Conservation (phyloP, 2,329 filamentous ascomycete genomes). For the Colletotrichum costaricense region DNA sequence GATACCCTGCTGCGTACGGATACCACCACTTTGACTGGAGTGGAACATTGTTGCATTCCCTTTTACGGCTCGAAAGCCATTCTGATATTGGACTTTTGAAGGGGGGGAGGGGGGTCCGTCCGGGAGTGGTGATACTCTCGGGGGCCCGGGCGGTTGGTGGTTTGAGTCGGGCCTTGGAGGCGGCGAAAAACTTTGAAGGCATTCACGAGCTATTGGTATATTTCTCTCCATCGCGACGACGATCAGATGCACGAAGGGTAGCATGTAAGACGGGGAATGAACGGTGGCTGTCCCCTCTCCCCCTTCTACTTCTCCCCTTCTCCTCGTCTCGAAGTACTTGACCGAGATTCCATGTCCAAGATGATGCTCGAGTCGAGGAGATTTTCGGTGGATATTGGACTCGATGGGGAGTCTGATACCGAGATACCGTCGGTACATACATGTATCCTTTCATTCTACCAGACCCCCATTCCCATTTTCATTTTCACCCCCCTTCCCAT, state of each 20-base stretch:
- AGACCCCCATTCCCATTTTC: not conserved
- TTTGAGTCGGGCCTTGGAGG: not conserved
- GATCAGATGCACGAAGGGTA: constrained; percentile 21
- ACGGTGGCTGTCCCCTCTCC: not conserved
- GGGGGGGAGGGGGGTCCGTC: not conserved
- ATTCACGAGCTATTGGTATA: not conserved
- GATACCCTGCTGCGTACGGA: not conserved
- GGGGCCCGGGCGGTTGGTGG: not conserved
- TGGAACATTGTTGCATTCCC: not conserved
- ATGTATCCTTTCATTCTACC: not conserved
- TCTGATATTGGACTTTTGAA: not conserved
- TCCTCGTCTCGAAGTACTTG: not conserved
- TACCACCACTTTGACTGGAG: not conserved
- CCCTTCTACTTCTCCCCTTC: too few species aligned
- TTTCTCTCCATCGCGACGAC: not conserved
- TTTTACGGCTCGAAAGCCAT: constrained; percentile 8
- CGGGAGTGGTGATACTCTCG: not conserved
- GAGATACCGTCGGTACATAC: constrained; percentile 20
- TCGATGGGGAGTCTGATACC: constrained; percentile 16
- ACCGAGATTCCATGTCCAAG: too few species aligned
- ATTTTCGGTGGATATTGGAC: not conserved
- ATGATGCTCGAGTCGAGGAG: not conserved
- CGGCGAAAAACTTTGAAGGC: not conserved
- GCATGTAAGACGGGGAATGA: constrained; percentile 10
- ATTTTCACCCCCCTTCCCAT: not conserved